Base-by-base conservation (phyloP, 140 eudicot species). In the Oenanthe javanica region DNA sequence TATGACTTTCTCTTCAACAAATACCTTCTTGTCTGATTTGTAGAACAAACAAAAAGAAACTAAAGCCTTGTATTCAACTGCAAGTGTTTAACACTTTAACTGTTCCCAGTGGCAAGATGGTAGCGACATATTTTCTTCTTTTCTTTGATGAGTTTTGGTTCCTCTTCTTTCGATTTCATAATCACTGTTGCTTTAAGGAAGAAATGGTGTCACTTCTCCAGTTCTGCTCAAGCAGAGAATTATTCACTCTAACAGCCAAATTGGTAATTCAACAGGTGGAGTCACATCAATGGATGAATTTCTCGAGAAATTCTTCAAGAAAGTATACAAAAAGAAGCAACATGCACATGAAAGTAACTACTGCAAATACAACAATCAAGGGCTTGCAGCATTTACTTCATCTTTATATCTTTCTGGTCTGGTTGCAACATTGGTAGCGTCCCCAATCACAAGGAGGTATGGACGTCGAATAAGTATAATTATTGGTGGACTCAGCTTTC, bases 251-350 rank as follows among this genome's bases (percentile, higher is more conserved):
- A 0, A 21, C 31, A 12, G 31, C 0, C 10, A 25, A 75, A 2
- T 36, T 27, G 49, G 15, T 25, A 9, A 66, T 25, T 85, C 46
- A 85, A 78, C 88, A 94, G 97, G 98, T 77, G 98, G 97, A n/a
- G 98, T 94, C 77, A 90, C 98, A 76, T 92, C 97, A 18, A 94
- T 94, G 98, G 94, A 92, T 89, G 91, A 84, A 76, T 94, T 94
- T 81, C 96, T 94, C n/a, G 46, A 70, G 5, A 83, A 84, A 4
- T 94, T 94, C 91, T 94, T 94, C 86, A 88, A 85, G 0, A 48
- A 80, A 0, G 97, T 94, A 3, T 89, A 90, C 73, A 83, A 80
- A 80, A 89, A 88, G 50, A 89, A 90, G 90, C 54, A 5, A 72
- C 96, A 84, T 55, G 96, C 96, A 10, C 96, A 90, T 79, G 97